Conservation (phyloP, 129 eudicot species). For the Lonicera japonica region DNA sequence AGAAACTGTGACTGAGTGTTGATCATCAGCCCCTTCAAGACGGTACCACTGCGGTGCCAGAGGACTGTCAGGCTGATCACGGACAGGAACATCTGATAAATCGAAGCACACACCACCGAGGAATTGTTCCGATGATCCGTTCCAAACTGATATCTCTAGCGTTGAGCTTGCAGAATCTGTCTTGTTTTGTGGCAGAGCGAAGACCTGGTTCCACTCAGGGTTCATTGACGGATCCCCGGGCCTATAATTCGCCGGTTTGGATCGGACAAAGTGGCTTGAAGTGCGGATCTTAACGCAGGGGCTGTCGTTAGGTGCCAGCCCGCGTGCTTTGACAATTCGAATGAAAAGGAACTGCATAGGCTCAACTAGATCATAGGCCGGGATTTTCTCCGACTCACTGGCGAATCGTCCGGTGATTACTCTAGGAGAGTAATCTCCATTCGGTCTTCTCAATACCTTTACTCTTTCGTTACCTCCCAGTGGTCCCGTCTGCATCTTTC, state of each 20-base stretch:
- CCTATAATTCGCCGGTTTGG: constrained; percentile 57
- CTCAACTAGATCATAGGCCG: constrained; percentile 75
- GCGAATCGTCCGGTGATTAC: constrained; percentile 40
- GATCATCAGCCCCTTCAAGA: constrained; percentile 76
- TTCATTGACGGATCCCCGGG: constrained; percentile 47
- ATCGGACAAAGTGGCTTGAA: constrained; percentile 38
- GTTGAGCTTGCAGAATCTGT: constrained; percentile 39
- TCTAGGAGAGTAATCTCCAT: constrained; percentile 61
- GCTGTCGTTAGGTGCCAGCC: constrained; percentile 52
- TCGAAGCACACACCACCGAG: constrained; percentile 97
- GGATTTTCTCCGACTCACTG: constrained; percentile 47
- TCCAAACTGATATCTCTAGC: constrained; percentile 89
- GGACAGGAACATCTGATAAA: constrained; percentile 89
- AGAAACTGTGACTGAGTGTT: constrained; percentile 32
- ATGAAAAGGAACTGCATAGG: constrained; percentile 85
- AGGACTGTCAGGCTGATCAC: constrained; percentile 98
- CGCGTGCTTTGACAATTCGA: constrained; percentile 80
- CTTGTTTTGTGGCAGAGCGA: constrained; percentile 55
- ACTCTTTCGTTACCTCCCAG: constrained; percentile 36
- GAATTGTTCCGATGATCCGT: constrained; percentile 62
- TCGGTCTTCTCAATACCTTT: constrained; percentile 30
- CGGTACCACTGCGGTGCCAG: constrained; percentile 99
- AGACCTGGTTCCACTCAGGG: constrained; percentile 92
- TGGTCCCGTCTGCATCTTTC: constrained; percentile 57
- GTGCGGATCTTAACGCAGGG: constrained; percentile 66